These are phyloP conservation scores for Candida chauliodis DNA, from an alignment of 805 yeast species.

Conservation along the genomic window DNA sequence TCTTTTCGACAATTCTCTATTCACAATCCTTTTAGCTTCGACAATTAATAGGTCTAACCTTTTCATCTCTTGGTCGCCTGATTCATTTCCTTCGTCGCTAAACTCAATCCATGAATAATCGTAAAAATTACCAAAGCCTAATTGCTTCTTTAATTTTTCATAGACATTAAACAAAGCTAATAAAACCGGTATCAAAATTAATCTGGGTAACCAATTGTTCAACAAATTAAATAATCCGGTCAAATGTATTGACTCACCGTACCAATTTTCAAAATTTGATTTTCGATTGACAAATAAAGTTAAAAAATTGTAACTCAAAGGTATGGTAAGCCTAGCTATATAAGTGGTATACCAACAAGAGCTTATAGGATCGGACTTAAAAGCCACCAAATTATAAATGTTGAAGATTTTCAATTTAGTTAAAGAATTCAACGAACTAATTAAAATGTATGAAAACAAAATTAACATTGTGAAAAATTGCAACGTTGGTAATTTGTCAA, in stretches of 20 bases:
- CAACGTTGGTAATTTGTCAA: slow-evolving; percentile 16
- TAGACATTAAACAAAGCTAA: slow-evolving; percentile 65
- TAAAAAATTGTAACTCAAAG: slow-evolving; percentile 74
- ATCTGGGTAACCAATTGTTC: slow-evolving; percentile 73
- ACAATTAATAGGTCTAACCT: slow-evolving; percentile 35
- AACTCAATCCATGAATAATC: slow-evolving; percentile 39
- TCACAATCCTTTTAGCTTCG: slow-evolving; percentile 40
- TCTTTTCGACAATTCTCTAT: slow-evolving; percentile 30
- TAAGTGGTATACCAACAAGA: slow-evolving; percentile 76
- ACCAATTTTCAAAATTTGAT: slow-evolving; percentile 64
- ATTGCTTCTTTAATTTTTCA: slow-evolving; percentile 48
- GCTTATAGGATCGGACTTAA: slow-evolving; percentile 70
- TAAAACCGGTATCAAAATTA: slow-evolving; percentile 66
- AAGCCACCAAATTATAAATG: slow-evolving; percentile 70
- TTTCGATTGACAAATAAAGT: slow-evolving; percentile 54
- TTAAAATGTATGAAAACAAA: slow-evolving; percentile 60
- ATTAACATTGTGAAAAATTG: slow-evolving; percentile 41
- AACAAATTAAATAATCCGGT: slow-evolving; percentile 70
- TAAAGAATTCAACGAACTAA: slow-evolving; percentile 62
- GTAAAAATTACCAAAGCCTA: slow-evolving; percentile 37
- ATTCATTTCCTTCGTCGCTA: slow-evolving; percentile 24
- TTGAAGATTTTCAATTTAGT: slow-evolving; percentile 69
- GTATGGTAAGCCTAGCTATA: slow-evolving; percentile 77
- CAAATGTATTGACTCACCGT: slow-evolving; percentile 71
- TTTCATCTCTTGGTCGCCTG: slow-evolving; percentile 18